These are phyloP conservation scores for Lophium mytilinum DNA, from an alignment of 495 filamentous ascomycete species.

Conservation along the genomic window DNA sequence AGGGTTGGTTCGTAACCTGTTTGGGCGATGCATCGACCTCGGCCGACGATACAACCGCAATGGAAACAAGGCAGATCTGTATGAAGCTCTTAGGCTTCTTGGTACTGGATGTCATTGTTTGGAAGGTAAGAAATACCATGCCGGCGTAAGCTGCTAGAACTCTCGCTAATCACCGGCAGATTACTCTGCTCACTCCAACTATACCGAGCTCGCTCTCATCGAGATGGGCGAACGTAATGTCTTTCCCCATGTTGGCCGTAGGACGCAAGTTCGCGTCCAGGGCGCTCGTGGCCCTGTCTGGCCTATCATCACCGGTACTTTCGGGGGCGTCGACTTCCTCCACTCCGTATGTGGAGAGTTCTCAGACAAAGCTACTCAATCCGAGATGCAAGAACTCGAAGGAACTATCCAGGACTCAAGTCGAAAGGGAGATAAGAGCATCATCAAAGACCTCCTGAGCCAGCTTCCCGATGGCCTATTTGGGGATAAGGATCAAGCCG, in stretches of 20 bases:
- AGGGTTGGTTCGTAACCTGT: constrained; percentile 60
- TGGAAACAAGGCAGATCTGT: constrained; percentile 60
- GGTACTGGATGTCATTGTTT: constrained; percentile 84
- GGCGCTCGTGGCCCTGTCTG: constrained; percentile 58
- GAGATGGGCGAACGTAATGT: constrained; percentile 70
- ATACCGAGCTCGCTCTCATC: constrained; percentile 73
- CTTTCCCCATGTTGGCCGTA: constrained; percentile 77
- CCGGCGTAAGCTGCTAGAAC: not conserved
- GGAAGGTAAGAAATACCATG: constrained; percentile 45
- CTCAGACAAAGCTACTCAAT: constrained; percentile 79
- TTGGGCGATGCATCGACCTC: constrained; percentile 62
- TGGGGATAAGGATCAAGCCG: constrained; percentile 58
- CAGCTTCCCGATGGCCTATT: constrained; percentile 72
- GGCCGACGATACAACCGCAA: constrained; percentile 59
- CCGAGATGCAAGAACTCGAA: constrained; percentile 75
- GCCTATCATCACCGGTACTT: constrained; percentile 71
- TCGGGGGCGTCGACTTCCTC: constrained; percentile 80
- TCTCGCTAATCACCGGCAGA: constrained; percentile 37
- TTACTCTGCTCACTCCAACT: constrained; percentile 87
- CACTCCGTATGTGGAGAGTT: constrained; percentile 86
- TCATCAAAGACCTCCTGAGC: constrained; percentile 65
- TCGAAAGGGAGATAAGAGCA: constrained; percentile 47
- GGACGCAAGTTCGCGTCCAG: constrained; percentile 55
- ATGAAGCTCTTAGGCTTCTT: constrained; percentile 75
- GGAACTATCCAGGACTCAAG: constrained; percentile 57